Evolutionary conservation across 805 yeast genomes (phyloP).

Genomic region (Starmerella bacillaris): DNA sequence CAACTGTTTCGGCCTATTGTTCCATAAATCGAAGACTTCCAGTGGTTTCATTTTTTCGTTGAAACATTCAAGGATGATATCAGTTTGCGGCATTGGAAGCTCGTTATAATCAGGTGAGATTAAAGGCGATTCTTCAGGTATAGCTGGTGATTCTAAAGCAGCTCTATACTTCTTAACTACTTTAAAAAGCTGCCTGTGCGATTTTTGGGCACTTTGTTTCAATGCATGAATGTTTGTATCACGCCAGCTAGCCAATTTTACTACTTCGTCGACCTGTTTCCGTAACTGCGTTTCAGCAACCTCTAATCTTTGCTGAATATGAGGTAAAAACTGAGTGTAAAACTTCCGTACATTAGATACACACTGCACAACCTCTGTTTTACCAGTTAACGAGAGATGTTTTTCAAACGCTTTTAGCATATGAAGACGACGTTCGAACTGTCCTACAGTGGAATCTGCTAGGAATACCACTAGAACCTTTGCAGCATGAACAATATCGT

Average conservation of each 20-base stretch:
- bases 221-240: conserved; percentile 87
- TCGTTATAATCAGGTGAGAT: not conserved
- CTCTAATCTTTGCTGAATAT: conserved; percentile 31
- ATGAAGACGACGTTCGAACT: conserved; percentile 39
- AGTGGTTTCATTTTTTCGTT: not conserved
- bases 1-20: no score
- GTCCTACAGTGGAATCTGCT: conserved; percentile 62
- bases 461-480: conserved; percentile 57
- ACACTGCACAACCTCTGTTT: conserved; percentile 21
- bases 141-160: conserved; percentile 15
- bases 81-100: not conserved
- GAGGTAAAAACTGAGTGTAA: conserved; percentile 45
- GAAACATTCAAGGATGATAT: not conserved
- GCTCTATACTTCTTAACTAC: conserved; percentile 64
- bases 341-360: conserved; percentile 42
- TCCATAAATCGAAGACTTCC: no score
- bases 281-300: conserved; percentile 38
- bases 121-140: not conserved
- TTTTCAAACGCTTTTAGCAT: conserved; percentile 46
- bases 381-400: conserved; percentile 29
- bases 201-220: conserved; percentile 79
- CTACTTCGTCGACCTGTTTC: conserved; percentile 69
- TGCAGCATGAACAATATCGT: conserved; percentile 25
- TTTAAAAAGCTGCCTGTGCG: conserved; percentile 73
- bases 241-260: conserved; percentile 87